These are phyloP conservation scores for Fusarium fujikuroi DNA, from an alignment of 2,329 filamentous ascomycete genomes.

Conservation along the genomic window DNA sequence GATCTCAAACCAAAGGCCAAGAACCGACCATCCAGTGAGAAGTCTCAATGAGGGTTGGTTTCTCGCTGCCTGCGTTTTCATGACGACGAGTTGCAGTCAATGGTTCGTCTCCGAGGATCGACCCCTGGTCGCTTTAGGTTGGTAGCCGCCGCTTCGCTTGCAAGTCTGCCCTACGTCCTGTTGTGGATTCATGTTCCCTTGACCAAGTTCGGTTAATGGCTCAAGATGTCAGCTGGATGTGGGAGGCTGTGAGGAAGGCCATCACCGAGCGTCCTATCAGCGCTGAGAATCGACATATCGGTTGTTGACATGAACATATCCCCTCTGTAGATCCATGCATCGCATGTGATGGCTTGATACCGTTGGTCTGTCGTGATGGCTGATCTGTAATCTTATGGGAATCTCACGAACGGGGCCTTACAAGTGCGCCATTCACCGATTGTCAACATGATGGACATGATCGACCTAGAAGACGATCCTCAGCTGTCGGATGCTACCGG, in stretches of 20 bases:
- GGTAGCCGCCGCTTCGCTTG: slow-evolving; percentile 21
- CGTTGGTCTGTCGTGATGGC: slow-evolving; percentile 10
- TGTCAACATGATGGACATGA: background rate
- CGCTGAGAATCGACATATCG: slow-evolving; percentile 26
- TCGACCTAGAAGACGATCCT: background rate
- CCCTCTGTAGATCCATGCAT: slow-evolving; percentile 37
- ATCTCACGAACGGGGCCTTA: slow-evolving; percentile 2
- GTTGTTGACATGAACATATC: slow-evolving; percentile 37
- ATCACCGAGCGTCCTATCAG: slow-evolving; percentile 41
- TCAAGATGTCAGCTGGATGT: slow-evolving; percentile 36
- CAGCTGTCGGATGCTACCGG: slow-evolving; percentile 25
- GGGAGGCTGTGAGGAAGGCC: slow-evolving; percentile 40
- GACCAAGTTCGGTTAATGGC: slow-evolving; percentile 22
- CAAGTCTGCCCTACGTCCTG: slow-evolving; percentile 27
- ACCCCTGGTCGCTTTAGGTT: slow-evolving; percentile 32
- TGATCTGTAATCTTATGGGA: slow-evolving; percentile 11
- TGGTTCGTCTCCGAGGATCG: slow-evolving; percentile 30
- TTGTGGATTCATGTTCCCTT: slow-evolving; percentile 18
- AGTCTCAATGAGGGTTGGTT: slow-evolving; percentile 33
- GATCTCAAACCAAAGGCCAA: slow-evolving; percentile 25
- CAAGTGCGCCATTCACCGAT: background rate
- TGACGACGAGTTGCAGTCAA: slow-evolving; percentile 40
- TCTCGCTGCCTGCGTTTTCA: slow-evolving; percentile 28
- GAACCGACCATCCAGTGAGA: slow-evolving; percentile 16
- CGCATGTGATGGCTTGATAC: slow-evolving; percentile 27